Evolutionary conservation across 106 monocot genomes (phyloP), one percentile per base, ranked within the genome.

Genomic region (Triglochin maritima): DNA sequence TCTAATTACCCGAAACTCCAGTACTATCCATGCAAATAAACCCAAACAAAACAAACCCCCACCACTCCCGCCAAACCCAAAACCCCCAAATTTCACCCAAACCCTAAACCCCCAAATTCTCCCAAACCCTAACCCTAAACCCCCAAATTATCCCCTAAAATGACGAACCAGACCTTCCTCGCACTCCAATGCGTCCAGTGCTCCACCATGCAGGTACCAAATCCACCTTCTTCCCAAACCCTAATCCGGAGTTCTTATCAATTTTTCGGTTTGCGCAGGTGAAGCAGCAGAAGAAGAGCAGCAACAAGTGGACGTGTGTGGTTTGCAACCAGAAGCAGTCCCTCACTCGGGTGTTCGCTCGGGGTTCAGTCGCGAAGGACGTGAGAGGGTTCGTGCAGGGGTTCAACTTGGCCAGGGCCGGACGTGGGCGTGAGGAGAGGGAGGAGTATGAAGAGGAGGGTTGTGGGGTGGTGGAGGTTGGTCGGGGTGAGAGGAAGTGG

Each of bases 241-340:
- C 42, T 7, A 46, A 59, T 5, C 5, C 17, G 50, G 49, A 69
- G 3, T 47, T 44, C 15, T 4, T 17, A 17, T 45, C 45, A 7
- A 3, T n/a, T 4, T 12, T 5, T 10, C 4, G 6, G 8, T 11
- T 14, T 15, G 45, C 54, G 4, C 69, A 85, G 85, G 79, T 85
- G 48, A 85, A 79, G 85, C 85, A 85, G 70, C 75, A 78, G 72
- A 80, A 68, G 70, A 75, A 66, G 69, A 79, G 79, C 78, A 74
- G 76, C 76, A 81, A 74, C 72, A 85, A 81, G 64, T 85, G 85
- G 85, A 44, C 49, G 5, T 85, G 85, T 60, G 85, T 55, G 46
- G 61, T 81, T 4, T 85, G 85, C 72, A 79, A 81, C 69, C 69
- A 78, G 76, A 75, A 62, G 69, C 85, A 85, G 44, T 85, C 85